A percentile compares a stretch with the other conserved stretches of the same genome.
phyloP scores from a whole-genome alignment of 129 eudicot genomes.

The Lactuca saligna region DNA sequence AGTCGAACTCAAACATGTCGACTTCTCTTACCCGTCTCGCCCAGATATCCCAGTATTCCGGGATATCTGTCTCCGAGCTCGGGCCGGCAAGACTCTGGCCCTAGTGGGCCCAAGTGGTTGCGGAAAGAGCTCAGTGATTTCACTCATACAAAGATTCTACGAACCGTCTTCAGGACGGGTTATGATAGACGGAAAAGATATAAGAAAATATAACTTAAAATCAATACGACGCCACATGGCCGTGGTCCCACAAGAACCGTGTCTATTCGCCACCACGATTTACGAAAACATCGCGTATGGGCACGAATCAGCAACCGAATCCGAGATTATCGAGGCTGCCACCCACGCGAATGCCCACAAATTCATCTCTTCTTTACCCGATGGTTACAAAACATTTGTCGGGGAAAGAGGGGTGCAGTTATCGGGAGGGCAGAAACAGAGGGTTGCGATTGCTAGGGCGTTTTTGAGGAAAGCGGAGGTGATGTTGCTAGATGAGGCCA shows the following conservation, averaged over 20 bases:
- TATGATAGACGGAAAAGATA: conserved; percentile 79
- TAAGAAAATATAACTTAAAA: conserved; percentile 72
- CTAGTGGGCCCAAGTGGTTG: conserved; percentile 97
- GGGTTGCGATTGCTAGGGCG: conserved; percentile 86
- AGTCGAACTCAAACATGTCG: conserved; percentile 83
- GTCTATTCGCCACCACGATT: conserved; percentile 81
- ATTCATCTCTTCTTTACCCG: conserved; percentile 80
- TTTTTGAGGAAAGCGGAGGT: conserved; percentile 75
- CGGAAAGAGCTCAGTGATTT: conserved; percentile 86
- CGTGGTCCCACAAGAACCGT: conserved; percentile 87
- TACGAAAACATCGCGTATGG: conserved; percentile 89
- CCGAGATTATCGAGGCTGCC: conserved; percentile 89
- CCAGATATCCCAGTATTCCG: conserved; percentile 69
- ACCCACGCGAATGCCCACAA: conserved; percentile 87
- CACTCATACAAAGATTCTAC: conserved; percentile 73
- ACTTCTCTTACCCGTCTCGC: conserved; percentile 84
- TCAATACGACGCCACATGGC: conserved; percentile 76
- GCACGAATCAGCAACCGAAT: conserved; percentile 71
- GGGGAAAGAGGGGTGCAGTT: conserved; percentile 89
- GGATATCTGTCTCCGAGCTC: conserved; percentile 75
- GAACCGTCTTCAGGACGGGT: conserved; percentile 89
- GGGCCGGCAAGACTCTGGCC: conserved; percentile 90
- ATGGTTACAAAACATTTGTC: conserved; percentile 78
- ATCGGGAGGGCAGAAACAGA: conserved; percentile 89
- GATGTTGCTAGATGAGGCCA: conserved; percentile 86